Conservation (phyloP, 495 filamentous ascomycete species). For the Elasticomyces elasticus region DNA sequence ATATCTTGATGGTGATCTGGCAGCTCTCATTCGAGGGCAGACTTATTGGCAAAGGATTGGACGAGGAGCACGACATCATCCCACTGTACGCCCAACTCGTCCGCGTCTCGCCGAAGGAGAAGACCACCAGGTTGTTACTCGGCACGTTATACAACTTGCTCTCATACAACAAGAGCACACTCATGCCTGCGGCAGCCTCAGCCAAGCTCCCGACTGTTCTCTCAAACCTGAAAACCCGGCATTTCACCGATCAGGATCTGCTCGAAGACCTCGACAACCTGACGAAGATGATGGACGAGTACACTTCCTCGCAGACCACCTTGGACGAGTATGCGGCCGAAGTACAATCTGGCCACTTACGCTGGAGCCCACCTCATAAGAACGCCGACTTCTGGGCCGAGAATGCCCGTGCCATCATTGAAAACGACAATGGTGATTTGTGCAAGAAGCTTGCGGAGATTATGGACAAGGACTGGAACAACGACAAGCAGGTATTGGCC, state of each 20-base stretch:
- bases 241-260: constrained; percentile 80
- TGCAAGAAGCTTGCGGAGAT: constrained; percentile 81
- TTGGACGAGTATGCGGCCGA: constrained; percentile 94
- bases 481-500: constrained; percentile 89
- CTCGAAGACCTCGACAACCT: constrained; percentile 72
- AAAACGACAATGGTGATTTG: constrained; percentile 67
- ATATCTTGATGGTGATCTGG: constrained; percentile 87
- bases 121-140: constrained; percentile 84
- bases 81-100: constrained; percentile 83
- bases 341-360: constrained; percentile 75
- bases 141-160: constrained; percentile 84
- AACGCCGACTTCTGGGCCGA: constrained; percentile 87
- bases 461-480: constrained; percentile 73
- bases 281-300: constrained; percentile 74
- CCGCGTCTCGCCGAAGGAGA: constrained; percentile 90
- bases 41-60: constrained; percentile 72
- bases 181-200: constrained; percentile 73
- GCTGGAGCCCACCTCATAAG: constrained; percentile 92
- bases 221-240: constrained; percentile 68
- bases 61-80: constrained; percentile 85
- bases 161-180: constrained; percentile 57
- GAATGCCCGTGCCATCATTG: constrained; percentile 85
- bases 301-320: constrained; percentile 92
- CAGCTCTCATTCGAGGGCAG: constrained; percentile 86
- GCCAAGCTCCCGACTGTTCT: constrained; percentile 74